phyloP scores from a whole-genome alignment of 192 early-diverging fungal genomes.

The Coemansia sp. region DNA sequence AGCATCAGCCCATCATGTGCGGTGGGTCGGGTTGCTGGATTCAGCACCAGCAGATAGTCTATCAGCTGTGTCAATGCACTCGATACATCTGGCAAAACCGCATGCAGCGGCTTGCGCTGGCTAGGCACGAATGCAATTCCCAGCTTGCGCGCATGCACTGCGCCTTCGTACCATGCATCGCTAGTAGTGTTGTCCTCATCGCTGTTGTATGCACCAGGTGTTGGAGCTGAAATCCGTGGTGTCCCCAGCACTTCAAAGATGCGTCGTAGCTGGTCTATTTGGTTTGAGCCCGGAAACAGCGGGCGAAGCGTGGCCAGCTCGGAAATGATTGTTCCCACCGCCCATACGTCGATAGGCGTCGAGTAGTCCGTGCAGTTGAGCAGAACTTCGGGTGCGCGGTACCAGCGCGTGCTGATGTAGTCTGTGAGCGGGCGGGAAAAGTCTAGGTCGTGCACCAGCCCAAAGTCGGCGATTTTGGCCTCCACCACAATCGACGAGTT shows the following conservation, averaged over 20 bases:
- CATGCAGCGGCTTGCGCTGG: conserved; percentile 51
- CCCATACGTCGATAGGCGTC: conserved; percentile 95
- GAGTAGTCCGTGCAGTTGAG: conserved; percentile 79
- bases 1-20: conserved; percentile 67
- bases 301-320: conserved; percentile 87
- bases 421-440: conserved; percentile 90
- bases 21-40: conserved; percentile 72
- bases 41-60: conserved; percentile 70
- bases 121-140: conserved; percentile 65
- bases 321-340: conserved; percentile 86
- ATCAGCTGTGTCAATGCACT: conserved; percentile 61
- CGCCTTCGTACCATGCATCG: conserved; percentile 68
- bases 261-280: conserved; percentile 88
- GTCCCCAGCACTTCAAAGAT: conserved; percentile 82
- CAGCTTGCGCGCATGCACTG: conserved; percentile 63
- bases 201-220: not conserved
- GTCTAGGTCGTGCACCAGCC: conserved; percentile 86
- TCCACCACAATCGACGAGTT: conserved; percentile 43
- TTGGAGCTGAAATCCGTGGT: conserved; percentile 55
- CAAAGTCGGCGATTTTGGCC: conserved; percentile 96
- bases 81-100: conserved; percentile 62
- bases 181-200: conserved; percentile 5
- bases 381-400: conserved; percentile 93
- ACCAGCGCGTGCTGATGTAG: conserved; percentile 98
- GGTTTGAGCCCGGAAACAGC: conserved; percentile 89